Conservation (phyloP, 78 protist species). For the Emiliania huxleyi region DNA sequence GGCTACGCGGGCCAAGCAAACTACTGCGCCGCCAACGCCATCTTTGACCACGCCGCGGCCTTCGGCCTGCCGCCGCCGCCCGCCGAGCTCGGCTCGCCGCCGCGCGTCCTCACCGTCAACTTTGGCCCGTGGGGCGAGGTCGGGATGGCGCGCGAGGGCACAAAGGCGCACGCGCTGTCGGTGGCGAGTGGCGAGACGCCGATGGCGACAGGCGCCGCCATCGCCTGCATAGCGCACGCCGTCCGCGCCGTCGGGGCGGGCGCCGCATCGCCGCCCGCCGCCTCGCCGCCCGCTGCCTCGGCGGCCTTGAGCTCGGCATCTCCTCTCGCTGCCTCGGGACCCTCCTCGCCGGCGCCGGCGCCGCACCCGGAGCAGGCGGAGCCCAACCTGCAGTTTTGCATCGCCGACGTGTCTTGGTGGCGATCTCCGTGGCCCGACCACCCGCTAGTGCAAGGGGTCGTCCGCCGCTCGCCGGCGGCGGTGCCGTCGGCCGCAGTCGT, state of each 20-base stretch:
- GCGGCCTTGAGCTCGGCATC: too few relatives aligned
- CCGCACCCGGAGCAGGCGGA: too few relatives aligned
- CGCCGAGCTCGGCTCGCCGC: neutral
- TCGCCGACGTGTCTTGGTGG: slow-evolving; percentile 18
- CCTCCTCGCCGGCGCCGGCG: too few relatives aligned
- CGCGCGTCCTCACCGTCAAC: neutral
- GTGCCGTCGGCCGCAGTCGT: neutral
- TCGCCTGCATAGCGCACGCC: neutral
- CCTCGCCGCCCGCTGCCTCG: too few relatives aligned
- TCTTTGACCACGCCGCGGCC: slow-evolving; percentile 17
- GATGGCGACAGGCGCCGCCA: neutral
- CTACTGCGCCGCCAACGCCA: slow-evolving; percentile 50
- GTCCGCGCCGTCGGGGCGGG: neutral
- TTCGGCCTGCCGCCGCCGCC: neutral
- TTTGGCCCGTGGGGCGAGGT: slow-evolving; percentile 55
- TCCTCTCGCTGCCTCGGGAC: too few relatives aligned
- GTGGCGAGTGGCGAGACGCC: slow-evolving; percentile 24
- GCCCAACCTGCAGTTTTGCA: slow-evolving; percentile 8
- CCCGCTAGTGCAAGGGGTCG: neutral
- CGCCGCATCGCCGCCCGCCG: neutral
- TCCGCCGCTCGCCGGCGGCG: neutral
- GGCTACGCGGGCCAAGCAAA: slow-evolving; percentile 48
- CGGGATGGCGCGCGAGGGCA: slow-evolving; percentile 44
- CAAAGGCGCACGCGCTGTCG: slow-evolving; percentile 34
- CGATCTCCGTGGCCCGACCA: slow-evolving; percentile 27